Conservation (phyloP, 2,329 filamentous ascomycete genomes). For the Colletotrichum spinosum region DNA sequence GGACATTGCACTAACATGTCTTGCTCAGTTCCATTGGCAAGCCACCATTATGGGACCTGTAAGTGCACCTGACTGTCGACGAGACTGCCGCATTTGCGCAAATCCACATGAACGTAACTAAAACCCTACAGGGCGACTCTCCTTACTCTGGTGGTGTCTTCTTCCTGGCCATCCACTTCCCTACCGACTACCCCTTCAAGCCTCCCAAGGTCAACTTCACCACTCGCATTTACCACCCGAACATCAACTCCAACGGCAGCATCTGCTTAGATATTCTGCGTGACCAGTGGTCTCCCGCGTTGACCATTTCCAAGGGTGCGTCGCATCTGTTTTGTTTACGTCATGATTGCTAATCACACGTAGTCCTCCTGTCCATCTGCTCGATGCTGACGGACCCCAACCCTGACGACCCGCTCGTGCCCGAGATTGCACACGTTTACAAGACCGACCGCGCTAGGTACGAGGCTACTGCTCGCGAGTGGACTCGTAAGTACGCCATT, state of each 20-base stretch:
- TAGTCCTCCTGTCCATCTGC: conserved; percentile 98
- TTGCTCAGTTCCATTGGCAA: conserved; percentile 96
- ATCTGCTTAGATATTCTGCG: conserved; percentile 98
- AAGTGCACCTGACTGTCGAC: conserved; percentile 59
- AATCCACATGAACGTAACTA: neutral
- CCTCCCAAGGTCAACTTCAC: conserved; percentile 99
- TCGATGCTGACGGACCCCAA: conserved; percentile 99
- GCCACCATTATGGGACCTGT: conserved; percentile 99
- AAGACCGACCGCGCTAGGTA: conserved; percentile 98
- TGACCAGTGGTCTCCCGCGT: conserved; percentile 98
- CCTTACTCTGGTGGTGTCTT: conserved; percentile 99
- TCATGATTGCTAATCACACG: conserved; percentile 1
- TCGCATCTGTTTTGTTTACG: neutral
- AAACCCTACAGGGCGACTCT: conserved; percentile 78
- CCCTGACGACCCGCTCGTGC: conserved; percentile 97
- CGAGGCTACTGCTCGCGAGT: conserved; percentile 96
- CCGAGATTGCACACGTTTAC: conserved; percentile 99
- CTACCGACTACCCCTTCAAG: conserved; percentile 99
- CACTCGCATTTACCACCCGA: conserved; percentile 99
- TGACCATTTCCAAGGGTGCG: conserved; percentile 98
- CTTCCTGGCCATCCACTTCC: conserved; percentile 99
- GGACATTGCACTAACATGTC: conserved; percentile 23
- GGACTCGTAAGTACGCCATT: conserved; percentile 99
- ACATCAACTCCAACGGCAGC: conserved; percentile 99
- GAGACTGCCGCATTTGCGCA: neutral